phyloP scores from a whole-genome alignment of 2,329 filamentous ascomycete genomes.

The Ceratocystis cacaofunesta region DNA sequence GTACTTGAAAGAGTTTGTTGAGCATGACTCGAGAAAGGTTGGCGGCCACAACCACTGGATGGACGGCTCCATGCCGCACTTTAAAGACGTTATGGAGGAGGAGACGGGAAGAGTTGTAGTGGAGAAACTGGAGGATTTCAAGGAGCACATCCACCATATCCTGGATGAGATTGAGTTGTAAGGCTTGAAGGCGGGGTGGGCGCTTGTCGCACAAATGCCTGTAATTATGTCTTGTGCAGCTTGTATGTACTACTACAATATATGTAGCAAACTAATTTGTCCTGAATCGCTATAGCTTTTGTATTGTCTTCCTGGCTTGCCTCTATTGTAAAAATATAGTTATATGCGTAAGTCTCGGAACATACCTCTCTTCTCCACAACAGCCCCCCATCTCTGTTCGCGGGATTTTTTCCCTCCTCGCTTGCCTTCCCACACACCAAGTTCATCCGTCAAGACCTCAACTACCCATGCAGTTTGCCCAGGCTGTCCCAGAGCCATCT shows the following conservation, averaged over 20 bases:
- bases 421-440: conserved; percentile 29
- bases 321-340: background rate
- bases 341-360: conserved; percentile 22
- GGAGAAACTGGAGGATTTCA: background rate
- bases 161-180: conserved; percentile 12
- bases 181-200: background rate
- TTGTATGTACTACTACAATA: background rate
- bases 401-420: conserved; percentile 24
- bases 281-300: background rate
- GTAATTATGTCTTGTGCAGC: background rate
- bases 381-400: conserved; percentile 40
- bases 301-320: background rate
- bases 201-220: background rate
- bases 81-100: background rate
- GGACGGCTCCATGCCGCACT: background rate
- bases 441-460: conserved; percentile 38
- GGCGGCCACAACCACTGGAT: conserved; percentile 16
- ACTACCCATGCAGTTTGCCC: conserved; percentile 28
- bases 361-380: conserved; percentile 29
- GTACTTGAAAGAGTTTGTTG: conserved; percentile 21
- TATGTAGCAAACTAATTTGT: background rate
- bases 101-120: background rate
- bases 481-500: conserved; percentile 5
- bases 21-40: conserved; percentile 10
- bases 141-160: conserved; percentile 10